Evolutionary conservation across 495 filamentous ascomycete species (phyloP).

Genomic region (Clavariopsis aquatica): DNA sequence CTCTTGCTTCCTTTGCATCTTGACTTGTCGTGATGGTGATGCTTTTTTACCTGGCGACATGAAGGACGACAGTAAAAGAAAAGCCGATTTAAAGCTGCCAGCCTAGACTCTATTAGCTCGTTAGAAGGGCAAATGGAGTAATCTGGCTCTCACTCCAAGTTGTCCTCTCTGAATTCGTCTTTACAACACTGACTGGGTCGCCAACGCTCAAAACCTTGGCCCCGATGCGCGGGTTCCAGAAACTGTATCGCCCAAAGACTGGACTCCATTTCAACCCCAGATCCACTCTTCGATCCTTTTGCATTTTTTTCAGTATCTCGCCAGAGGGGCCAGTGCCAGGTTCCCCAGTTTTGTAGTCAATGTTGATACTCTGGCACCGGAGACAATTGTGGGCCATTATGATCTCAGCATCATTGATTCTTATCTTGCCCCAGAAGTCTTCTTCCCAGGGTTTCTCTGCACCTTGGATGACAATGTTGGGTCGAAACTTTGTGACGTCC

Average conservation of each 20-base stretch:
- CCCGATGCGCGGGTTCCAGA: constrained; percentile 51
- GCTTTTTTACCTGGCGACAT: not conserved
- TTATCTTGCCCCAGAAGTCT: constrained; percentile 78
- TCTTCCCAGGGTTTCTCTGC: constrained; percentile 68
- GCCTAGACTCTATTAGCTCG: constrained; percentile 3
- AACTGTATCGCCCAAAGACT: constrained; percentile 82
- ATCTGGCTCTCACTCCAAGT: constrained; percentile 56
- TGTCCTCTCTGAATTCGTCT: constrained; percentile 59
- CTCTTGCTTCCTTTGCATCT: not conserved
- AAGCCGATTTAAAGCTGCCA: not conserved
- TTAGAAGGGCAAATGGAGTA: not conserved
- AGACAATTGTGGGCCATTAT: constrained; percentile 75
- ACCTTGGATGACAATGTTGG: constrained; percentile 77
- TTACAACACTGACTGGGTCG: constrained; percentile 66
- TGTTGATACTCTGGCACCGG: constrained; percentile 77
- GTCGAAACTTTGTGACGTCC: constrained; percentile 78
- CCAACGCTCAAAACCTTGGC: constrained; percentile 59
- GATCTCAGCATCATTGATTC: constrained; percentile 47
- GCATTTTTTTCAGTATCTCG: constrained; percentile 70
- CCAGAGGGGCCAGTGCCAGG: constrained; percentile 65
- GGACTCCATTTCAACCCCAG: constrained; percentile 70
- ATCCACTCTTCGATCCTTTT: constrained; percentile 78
- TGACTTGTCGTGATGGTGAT: not conserved
- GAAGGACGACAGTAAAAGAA: not conserved
- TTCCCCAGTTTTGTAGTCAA: constrained; percentile 76